Base-by-base conservation (phyloP, 169 alveolate genomes). In the Cryptosporidium parvum region DNA sequence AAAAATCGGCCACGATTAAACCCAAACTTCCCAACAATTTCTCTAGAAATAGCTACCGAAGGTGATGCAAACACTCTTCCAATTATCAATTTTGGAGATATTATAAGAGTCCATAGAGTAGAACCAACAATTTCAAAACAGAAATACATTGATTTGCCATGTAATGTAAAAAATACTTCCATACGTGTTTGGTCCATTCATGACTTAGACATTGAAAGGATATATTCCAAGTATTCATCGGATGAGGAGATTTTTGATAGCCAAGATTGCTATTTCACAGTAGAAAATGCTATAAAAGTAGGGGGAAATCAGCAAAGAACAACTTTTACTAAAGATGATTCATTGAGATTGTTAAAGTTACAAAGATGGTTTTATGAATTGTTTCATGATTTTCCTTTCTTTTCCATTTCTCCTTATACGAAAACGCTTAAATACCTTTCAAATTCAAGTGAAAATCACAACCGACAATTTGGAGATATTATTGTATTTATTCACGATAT, bases 321-420 rank as follows among this genome's bases (percentile, higher is more conserved):
- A 21, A 80, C 89, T 8, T 80, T 80, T 62, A 80, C 89, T 42
- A 65, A 80, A 51, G 65, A 80, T 10, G 89, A 80, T 26, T 80
- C 89, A 8, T 23, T 80, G 18, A 80, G 75, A 65, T 69, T 80
- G 29, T 51, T 80, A 31, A 62, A 67, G 35, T 45, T 80, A 6
- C 89, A 80, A 67, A 61, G 89, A 61, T 80, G 89, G 89, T 69
- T 23, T 44, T 80, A 80, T 45, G 89, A 80, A 80, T 42, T 80
- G 48, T 80, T 80, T 59, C 89, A 80, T 62, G 75, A 65, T n/a
- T 80, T 62, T 31, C 89, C 89, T 4, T 80, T 59, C 45, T 80
- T 58, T 65, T 80, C 80, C 65, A 44, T 65, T 16, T 80, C 89
- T 23, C 89, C 73, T 8, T 80, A 80, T 67, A 80, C 89, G 10